These are phyloP conservation scores for Lasiosphaeriaceae sp. DNA, from an alignment of 495 filamentous ascomycete genomes.

Conservation along the genomic window DNA sequence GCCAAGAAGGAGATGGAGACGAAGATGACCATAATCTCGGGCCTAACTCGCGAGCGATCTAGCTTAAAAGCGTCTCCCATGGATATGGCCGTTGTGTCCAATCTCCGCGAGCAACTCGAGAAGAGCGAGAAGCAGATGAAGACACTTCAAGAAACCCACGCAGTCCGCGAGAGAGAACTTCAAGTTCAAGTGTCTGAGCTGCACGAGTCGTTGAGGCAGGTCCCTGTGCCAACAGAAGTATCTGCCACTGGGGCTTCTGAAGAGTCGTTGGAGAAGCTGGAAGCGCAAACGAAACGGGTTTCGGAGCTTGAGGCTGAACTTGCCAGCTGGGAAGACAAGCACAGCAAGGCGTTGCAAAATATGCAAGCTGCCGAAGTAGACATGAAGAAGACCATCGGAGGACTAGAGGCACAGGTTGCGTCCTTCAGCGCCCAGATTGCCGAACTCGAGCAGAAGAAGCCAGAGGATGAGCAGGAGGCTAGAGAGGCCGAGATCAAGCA, in stretches of 20 bases:
- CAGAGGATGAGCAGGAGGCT: constrained; percentile 31
- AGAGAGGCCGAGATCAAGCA: constrained; percentile 48
- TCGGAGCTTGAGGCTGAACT: constrained; percentile 72
- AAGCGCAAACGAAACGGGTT: constrained; percentile 59
- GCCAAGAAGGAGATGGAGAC: constrained; percentile 94
- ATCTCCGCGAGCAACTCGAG: constrained; percentile 80
- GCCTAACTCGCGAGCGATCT: constrained; percentile 85
- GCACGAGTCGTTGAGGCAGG: constrained; percentile 50
- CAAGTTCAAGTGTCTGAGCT: constrained; percentile 64
- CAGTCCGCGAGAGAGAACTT: constrained; percentile 69
- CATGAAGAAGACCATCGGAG: constrained; percentile 64
- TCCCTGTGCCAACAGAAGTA: constrained; percentile 20
- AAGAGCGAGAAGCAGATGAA: constrained; percentile 79
- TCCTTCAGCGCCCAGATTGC: constrained; percentile 35
- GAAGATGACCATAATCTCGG: constrained; percentile 91
- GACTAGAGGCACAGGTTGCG: constrained; percentile 59
- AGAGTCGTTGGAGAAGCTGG: constrained; percentile 23
- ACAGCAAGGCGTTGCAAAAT: constrained; percentile 64
- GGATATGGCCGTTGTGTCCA: constrained; percentile 88
- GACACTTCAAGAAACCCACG: constrained; percentile 67
- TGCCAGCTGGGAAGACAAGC: constrained; percentile 67
- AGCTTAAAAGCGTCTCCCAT: constrained; percentile 81
- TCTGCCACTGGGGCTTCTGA: constrained; percentile 13
- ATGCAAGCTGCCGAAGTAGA: constrained; percentile 71
- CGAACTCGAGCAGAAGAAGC: constrained; percentile 27